Percentiles rank a stretch among this genome's conserved stretches.
phyloP scores from a whole-genome alignment of 2,329 filamentous ascomycete species.

The Colletotrichum phormii region DNA sequence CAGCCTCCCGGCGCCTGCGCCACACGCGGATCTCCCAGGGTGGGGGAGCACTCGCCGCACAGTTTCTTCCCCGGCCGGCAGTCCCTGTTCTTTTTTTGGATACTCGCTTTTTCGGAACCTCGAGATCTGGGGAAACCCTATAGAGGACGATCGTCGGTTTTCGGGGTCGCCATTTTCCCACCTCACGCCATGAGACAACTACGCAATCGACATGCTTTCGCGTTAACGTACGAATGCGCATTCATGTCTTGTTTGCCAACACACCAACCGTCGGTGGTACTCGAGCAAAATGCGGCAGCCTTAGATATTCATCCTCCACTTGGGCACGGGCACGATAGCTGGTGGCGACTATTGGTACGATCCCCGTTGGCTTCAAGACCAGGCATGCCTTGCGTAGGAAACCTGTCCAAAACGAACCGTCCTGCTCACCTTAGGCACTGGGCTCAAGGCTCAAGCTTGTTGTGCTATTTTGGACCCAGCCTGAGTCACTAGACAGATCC shows the following conservation, averaged over 20 bases:
- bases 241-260: not conserved
- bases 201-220: not conserved
- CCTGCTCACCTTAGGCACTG: not conserved
- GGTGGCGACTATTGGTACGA: slow-evolving; percentile 29
- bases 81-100: slow-evolving; percentile 38
- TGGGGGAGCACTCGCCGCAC: slow-evolving; percentile 26
- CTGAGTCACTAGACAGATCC: not conserved
- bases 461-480: slow-evolving; percentile 1
- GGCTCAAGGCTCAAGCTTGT: slow-evolving; percentile 14
- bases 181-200: not conserved
- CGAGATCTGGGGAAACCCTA: slow-evolving; percentile 35
- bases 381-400: slow-evolving; percentile 2
- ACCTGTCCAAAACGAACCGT: slow-evolving; percentile 10
- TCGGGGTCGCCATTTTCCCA: not conserved
- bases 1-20: slow-evolving; percentile 32
- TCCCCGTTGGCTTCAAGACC: not conserved
- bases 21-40: slow-evolving; percentile 34
- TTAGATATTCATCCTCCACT: not conserved
- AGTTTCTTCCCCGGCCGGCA: slow-evolving; percentile 28
- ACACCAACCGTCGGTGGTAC: not conserved
- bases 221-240: not conserved
- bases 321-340: not conserved
- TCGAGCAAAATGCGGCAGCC: not conserved
- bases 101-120: slow-evolving; percentile 12
- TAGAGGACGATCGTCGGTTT: not conserved